Evolutionary conservation across 805 yeast genomes (phyloP), one percentile per base, ranked within the genome.

Genomic region (Kazachstania martiniae): DNA sequence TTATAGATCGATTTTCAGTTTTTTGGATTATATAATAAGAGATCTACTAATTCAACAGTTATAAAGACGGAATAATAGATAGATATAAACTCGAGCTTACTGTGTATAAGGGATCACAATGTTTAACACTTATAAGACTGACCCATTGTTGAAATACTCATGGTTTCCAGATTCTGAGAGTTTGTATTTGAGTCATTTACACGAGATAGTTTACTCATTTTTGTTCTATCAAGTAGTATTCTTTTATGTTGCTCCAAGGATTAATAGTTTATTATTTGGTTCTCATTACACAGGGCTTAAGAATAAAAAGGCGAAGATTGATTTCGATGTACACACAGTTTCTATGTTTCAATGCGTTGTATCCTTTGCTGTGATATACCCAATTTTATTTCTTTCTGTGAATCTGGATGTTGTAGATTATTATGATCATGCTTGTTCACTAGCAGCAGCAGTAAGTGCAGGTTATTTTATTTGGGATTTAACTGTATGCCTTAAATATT

Each of bases 381-480:
- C 94, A 5, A 73, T 78, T 53, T 60, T 66, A 35, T 79, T 78
- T 40, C 65, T 70, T 8, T 51, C 63, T 30, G 40, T 46, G 4
- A 31, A 12, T 8, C 44, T 49, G 9, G 72, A 77, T 47, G 68
- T 79, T 5, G 59, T 82, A 16, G 61, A 71, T n/a, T 87, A 85
- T 28, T 68, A 72, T 50, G 74, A 77, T 33, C 82, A 83, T n/a
- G 81, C 73, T 49, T 76, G 77, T 1, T 85, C 84, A 0, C 65
- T 87, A 47, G 81, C 81, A 5, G 62, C 77, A 10, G 66, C 95
- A 1, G 49, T 78, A 35, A 77, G 93, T 8, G 51, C 67, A 8
- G 98, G 97, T 3, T 91, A 91, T 61, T 91, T 91, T 53, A 43
- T 84, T 15, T 91, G 98, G 98, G 98, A 91, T 57, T 39, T 79